These are phyloP conservation scores for Apiospora marii DNA, from an alignment of 2,329 filamentous ascomycete genomes.

Conservation along the genomic window DNA sequence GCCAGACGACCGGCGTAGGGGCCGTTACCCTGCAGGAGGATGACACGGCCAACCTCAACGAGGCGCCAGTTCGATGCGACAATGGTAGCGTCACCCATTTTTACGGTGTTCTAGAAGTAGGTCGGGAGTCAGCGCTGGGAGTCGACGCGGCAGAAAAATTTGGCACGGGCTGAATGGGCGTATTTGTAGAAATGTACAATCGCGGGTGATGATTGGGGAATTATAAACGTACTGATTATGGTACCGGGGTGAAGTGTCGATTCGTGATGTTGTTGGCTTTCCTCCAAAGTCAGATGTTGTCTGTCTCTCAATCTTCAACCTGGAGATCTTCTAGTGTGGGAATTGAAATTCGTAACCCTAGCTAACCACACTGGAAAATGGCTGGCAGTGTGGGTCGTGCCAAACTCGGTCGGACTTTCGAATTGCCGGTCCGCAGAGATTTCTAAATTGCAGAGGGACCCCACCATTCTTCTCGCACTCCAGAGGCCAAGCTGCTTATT, in stretches of 20 bases:
- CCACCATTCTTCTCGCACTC: neutral
- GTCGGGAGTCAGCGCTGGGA: constrained; percentile 11
- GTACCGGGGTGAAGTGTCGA: constrained; percentile 22
- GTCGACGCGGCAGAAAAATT: neutral
- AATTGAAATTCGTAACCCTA: constrained; percentile 22
- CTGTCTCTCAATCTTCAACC: constrained; percentile 17
- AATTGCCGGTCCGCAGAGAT: constrained; percentile 17
- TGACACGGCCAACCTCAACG: constrained; percentile 98
- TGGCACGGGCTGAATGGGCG: constrained; percentile 17
- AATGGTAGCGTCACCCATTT: constrained; percentile 85
- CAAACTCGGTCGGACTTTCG: constrained; percentile 19
- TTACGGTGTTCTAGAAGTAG: constrained; percentile 64
- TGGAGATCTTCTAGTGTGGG: constrained; percentile 22
- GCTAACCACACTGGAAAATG: constrained; percentile 21
- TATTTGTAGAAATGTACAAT: neutral
- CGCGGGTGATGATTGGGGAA: constrained; percentile 18
- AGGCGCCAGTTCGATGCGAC: constrained; percentile 88
- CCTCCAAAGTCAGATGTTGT: constrained; percentile 21
- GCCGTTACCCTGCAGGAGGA: constrained; percentile 84
- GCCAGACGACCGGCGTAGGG: constrained; percentile 87
- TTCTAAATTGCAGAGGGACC: constrained; percentile 6
- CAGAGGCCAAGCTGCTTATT: neutral
- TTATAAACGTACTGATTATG: constrained; percentile 24
- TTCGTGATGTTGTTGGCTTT: constrained; percentile 20
- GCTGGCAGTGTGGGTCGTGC: constrained; percentile 17